Base-by-base conservation (phyloP, 176 grass and related monocot genomes). In the Cenchrus fungigraminus region DNA sequence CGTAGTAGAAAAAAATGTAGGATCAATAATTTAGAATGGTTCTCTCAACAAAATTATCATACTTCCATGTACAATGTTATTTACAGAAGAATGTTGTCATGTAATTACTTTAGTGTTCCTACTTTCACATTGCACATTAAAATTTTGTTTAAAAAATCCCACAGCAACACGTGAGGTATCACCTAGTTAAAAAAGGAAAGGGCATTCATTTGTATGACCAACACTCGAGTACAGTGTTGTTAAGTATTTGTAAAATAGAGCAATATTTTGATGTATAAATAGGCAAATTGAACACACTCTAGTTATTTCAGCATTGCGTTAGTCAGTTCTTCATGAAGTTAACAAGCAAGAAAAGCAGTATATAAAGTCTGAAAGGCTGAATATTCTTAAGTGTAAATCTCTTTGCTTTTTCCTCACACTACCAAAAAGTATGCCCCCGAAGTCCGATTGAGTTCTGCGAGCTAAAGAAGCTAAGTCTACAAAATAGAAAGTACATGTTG, bases 341-440 rank as follows among this genome's bases (percentile, higher is more conserved):
- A 50, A 72, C 19, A 50, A 49, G 7, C 5, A 55, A 72, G 0
- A 72, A 58, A 50, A 20, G 5, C 68, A 71, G 20, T 49, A 49
- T 45, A 49, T 25, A 25, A n/a, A 72, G 17, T 66, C 61, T 11
- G 0, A 11, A 53, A 67, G 62, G 53, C 16, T 53, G 17, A 53
- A 79, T 42, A 55, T 34, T 79, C 77, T 52, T 67, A 8, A 12
- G 4, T 66, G 34, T 55, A 40, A 3, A 2, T 66, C 4, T 34
- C 2, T 54, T 13, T 54, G 9, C 12, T 70, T 56, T 81, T 81
- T 44, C 65, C 19, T 77, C 31, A 75, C 6, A 51, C 77, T 62
- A 34, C 10, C 55, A 89, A 45, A 65, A 82, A 52, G 44, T 79
- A 84, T 19, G 37, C 17, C 1, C 0, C 25, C 31, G 79, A 73